Evolutionary conservation across 1,139 yeast genomes (phyloP).

Genomic region (Williopsis jadinii): DNA sequence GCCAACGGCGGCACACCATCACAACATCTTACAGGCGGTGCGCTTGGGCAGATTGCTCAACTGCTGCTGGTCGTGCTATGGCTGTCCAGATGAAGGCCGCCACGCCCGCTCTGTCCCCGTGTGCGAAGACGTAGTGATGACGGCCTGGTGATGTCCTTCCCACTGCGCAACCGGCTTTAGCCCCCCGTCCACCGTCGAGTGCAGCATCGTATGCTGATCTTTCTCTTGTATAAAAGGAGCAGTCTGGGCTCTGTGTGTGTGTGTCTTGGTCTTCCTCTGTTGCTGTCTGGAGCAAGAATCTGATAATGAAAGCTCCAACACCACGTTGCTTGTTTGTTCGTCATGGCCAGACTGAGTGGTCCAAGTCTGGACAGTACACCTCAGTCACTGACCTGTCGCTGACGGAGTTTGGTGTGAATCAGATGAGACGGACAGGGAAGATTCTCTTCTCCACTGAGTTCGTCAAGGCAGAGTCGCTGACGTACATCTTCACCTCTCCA

Average conservation of each 20-base stretch:
- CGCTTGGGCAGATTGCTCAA: neutral
- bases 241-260: too few species aligned
- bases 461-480: slow-evolving; percentile 57
- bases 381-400: slow-evolving; percentile 75
- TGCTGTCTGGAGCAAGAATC: too few species aligned
- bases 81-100: too few species aligned
- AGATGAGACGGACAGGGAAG: slow-evolving; percentile 69
- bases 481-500: slow-evolving; percentile 70
- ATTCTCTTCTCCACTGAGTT: slow-evolving; percentile 56
- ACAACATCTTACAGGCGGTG: too few species aligned
- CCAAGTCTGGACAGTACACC: slow-evolving; percentile 86
- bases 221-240: too few species aligned
- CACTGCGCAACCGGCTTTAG: too few species aligned
- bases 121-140: too few species aligned
- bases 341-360: slow-evolving; percentile 92
- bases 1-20: neutral
- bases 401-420: slow-evolving; percentile 70
- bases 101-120: too few species aligned
- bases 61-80: neutral
- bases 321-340: slow-evolving; percentile 81
- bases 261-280: too few species aligned
- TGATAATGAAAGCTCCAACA: slow-evolving; percentile 31
- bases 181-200: too few species aligned
- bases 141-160: too few species aligned
- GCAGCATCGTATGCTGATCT: too few species aligned